Conservation (phyloP, 164 flowering plant genomes). For the Euptelea pleiosperma region DNA sequence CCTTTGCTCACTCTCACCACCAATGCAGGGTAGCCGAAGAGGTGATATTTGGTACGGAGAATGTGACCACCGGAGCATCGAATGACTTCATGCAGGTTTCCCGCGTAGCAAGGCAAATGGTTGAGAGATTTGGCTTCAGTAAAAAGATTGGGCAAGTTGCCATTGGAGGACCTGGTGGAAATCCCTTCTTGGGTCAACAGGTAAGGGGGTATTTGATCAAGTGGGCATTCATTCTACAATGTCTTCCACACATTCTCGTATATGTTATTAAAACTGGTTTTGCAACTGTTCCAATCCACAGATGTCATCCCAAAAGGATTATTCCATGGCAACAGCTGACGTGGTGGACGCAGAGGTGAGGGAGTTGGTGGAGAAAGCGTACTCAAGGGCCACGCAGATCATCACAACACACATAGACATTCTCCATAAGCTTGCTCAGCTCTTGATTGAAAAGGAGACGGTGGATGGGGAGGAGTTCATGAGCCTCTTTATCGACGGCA, state of each 20-base stretch:
- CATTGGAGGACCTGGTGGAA: conserved; percentile 90
- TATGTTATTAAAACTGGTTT: not conserved
- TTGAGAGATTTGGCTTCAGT: conserved; percentile 96
- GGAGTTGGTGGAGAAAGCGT: conserved; percentile 81
- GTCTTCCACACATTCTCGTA: no score
- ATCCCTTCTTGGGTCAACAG: conserved; percentile 96
- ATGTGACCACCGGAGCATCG: conserved; percentile 97
- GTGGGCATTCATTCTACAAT: no score
- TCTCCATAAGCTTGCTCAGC: conserved; percentile 89
- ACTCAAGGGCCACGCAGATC: conserved; percentile 66
- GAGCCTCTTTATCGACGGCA: conserved; percentile 96
- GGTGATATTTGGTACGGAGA: conserved; percentile 81
- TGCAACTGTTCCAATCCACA: conserved; percentile 23
- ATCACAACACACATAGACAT: conserved; percentile 85
- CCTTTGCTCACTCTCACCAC: not conserved
- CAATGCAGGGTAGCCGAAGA: conserved; percentile 87
- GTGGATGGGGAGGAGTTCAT: conserved; percentile 97
- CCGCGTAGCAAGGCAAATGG: conserved; percentile 95
- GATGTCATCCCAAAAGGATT: conserved; percentile 96
- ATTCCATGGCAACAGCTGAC: conserved; percentile 99
- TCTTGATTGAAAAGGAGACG: conserved; percentile 92
- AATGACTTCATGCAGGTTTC: conserved; percentile 98
- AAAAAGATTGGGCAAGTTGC: conserved; percentile 98
- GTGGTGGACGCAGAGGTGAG: conserved; percentile 94
- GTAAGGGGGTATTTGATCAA: no score